Conservation (phyloP, 2,329 filamentous ascomycete genomes). For the Celoporthe dispersa region DNA sequence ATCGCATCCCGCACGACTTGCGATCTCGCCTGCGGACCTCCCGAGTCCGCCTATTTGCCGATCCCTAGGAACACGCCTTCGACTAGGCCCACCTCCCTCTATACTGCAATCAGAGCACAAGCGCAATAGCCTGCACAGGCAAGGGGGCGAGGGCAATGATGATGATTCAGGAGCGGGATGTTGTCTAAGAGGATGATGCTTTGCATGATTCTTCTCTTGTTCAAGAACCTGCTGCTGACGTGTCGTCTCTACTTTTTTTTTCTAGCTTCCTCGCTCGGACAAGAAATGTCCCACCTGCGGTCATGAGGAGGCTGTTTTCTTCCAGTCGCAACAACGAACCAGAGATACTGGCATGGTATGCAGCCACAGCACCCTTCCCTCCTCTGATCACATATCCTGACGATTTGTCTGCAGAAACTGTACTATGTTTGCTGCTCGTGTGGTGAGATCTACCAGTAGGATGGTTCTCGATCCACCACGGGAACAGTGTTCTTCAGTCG, state of each 20-base stretch:
- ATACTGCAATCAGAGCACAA: slow-evolving; percentile 24
- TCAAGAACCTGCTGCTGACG: slow-evolving; percentile 47
- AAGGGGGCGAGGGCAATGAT: slow-evolving; percentile 11
- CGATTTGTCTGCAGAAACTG: slow-evolving; percentile 66
- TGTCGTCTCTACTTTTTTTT: slow-evolving; percentile 40
- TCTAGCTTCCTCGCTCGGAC: slow-evolving; percentile 87
- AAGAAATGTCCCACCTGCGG: slow-evolving; percentile 84
- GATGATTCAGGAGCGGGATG: slow-evolving; percentile 26
- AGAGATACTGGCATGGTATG: slow-evolving; percentile 98
- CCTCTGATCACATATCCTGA: background rate
- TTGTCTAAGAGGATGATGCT: slow-evolving; percentile 24
- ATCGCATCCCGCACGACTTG: background rate
- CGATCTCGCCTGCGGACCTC: background rate
- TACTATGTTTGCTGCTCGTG: slow-evolving; percentile 95
- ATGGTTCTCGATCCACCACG: background rate
- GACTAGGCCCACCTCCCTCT: background rate
- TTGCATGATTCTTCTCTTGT: slow-evolving; percentile 31
- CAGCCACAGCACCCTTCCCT: background rate
- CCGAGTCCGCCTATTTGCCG: background rate
- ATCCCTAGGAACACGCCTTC: too few species aligned
- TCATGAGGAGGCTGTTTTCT: slow-evolving; percentile 93
- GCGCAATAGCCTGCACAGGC: slow-evolving; percentile 3
- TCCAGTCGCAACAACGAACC: slow-evolving; percentile 97
- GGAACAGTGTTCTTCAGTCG: background rate
- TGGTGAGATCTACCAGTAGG: slow-evolving; percentile 78